phyloP scores from a whole-genome alignment of 352 stramenopile species.

The Aphanomyces cochlioides region DNA sequence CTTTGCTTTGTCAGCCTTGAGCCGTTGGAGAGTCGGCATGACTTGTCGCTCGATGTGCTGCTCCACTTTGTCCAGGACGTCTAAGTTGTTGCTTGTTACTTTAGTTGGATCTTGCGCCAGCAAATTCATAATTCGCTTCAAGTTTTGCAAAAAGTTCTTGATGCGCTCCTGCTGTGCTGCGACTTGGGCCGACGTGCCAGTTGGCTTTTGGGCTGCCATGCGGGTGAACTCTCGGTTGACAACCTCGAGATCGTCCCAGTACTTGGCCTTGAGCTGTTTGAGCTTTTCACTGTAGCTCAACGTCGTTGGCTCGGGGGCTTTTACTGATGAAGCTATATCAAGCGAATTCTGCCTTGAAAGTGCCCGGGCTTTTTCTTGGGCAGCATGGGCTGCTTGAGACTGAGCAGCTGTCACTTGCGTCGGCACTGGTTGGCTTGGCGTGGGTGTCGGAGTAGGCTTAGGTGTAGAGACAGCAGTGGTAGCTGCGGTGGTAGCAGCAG shows the following conservation, averaged over 20 bases:
- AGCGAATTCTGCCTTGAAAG: slow-evolving; percentile 26
- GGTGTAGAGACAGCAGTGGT: slow-evolving; percentile 4
- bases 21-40: slow-evolving; percentile 62
- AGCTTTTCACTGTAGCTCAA: slow-evolving; percentile 63
- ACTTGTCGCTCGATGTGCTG: slow-evolving; percentile 82
- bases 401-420: slow-evolving; percentile 32
- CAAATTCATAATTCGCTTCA: slow-evolving; percentile 78
- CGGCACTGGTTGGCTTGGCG: slow-evolving; percentile 29
- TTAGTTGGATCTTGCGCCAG: slow-evolving; percentile 75
- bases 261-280: slow-evolving; percentile 73
- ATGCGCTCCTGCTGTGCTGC: slow-evolving; percentile 69
- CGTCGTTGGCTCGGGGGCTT: slow-evolving; percentile 29
- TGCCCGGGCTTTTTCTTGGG: slow-evolving; percentile 19
- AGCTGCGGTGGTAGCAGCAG: slow-evolving; percentile 30
- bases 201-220: slow-evolving; percentile 79
- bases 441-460: neutral
- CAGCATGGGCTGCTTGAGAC: slow-evolving; percentile 42
- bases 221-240: slow-evolving; percentile 81
- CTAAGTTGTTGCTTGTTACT: slow-evolving; percentile 67
- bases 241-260: slow-evolving; percentile 77
- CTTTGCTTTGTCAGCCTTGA: slow-evolving; percentile 45
- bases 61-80: slow-evolving; percentile 73
- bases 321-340: neutral
- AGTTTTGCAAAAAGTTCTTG: slow-evolving; percentile 71
- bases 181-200: slow-evolving; percentile 46